A percentile compares a stretch with the other conserved stretches of the same genome.
phyloP scores from a whole-genome alignment of 2,329 filamentous ascomycete species.

The Didymella pomorum region DNA sequence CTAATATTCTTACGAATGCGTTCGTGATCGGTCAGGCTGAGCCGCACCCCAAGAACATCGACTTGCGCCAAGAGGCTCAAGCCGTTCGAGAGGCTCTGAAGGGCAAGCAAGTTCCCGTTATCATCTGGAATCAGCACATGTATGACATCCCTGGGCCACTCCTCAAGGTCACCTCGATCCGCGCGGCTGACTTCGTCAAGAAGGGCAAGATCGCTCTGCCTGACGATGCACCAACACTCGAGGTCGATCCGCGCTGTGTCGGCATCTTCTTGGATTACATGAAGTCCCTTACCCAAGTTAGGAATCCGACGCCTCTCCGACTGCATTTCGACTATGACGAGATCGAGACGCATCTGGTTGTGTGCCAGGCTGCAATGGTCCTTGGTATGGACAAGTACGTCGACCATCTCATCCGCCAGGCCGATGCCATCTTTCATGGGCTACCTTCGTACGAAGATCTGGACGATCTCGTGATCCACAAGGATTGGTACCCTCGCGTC shows the following conservation, averaged over 20 bases:
- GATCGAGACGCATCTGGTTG: background rate
- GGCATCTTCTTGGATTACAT: background rate
- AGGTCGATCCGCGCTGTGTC: background rate
- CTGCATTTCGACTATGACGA: background rate
- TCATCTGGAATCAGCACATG: background rate
- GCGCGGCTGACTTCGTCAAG: background rate
- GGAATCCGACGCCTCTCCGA: background rate
- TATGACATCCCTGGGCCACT: background rate
- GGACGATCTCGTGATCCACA: background rate
- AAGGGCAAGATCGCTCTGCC: background rate
- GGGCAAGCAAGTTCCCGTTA: background rate
- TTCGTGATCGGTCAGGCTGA: background rate
- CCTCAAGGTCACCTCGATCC: background rate
- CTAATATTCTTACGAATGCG: background rate
- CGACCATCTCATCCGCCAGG: background rate
- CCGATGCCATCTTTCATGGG: background rate
- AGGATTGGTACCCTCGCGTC: background rate
- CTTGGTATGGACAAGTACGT: slow-evolving; percentile 1
- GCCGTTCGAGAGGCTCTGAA: background rate
- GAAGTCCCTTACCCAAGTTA: background rate
- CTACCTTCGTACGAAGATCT: background rate
- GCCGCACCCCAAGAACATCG: background rate
- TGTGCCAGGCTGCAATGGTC: background rate
- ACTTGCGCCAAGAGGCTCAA: background rate
- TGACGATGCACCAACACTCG: background rate